phyloP scores from a whole-genome alignment of 1,284 basidiomycete genomes.

The Sporisorium iseilematis-ciliati region DNA sequence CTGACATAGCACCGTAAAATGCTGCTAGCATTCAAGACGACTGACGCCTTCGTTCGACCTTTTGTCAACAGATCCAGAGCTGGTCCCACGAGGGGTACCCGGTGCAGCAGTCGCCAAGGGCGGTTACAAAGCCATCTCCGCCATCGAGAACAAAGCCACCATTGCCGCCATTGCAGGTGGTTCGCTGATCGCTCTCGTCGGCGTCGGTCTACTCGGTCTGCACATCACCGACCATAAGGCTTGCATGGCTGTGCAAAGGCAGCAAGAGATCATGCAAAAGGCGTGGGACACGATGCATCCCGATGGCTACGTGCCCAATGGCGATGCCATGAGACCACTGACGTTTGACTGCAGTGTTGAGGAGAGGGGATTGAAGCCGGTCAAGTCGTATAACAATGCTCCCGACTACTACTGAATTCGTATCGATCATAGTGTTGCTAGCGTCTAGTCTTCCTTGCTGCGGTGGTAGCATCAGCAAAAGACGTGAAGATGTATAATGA shows the following conservation, averaged over 20 bases:
- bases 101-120: neutral
- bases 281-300: conserved; percentile 35
- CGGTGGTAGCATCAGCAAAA: no score
- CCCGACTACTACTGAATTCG: conserved; percentile 11
- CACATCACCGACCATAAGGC: conserved; percentile 8
- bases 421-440: no score
- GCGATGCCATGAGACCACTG: conserved; percentile 38
- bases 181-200: neutral
- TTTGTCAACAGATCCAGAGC: conserved; percentile 10
- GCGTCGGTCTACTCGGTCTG: conserved; percentile 2
- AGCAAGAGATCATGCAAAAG: conserved; percentile 25
- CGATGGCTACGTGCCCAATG: conserved; percentile 26
- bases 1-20: neutral
- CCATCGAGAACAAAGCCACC: conserved; percentile 4
- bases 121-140: conserved; percentile 11
- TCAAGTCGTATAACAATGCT: conserved; percentile 12
- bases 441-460: no score
- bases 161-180: neutral
- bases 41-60: neutral
- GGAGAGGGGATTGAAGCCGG: conserved; percentile 18
- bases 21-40: neutral
- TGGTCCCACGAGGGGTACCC: conserved; percentile 4
- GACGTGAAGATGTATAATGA: no score
- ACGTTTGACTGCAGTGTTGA: conserved; percentile 30
- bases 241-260: conserved; percentile 17